Evolutionary conservation across 2,329 filamentous ascomycete species (phyloP).

Genomic region (Xylariaceae sp.): DNA sequence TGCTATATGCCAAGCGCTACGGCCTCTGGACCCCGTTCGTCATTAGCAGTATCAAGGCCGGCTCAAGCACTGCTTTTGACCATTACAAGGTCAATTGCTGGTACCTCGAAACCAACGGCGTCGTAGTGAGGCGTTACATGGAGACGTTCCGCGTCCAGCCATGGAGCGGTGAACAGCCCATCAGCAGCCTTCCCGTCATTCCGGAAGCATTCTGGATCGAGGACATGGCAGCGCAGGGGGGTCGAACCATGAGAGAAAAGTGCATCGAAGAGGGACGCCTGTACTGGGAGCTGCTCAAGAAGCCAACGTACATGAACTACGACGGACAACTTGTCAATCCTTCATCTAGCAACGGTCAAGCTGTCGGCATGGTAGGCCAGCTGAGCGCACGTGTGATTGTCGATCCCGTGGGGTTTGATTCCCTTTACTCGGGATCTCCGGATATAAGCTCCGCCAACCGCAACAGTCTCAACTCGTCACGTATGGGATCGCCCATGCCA

Average conservation of each 20-base stretch:
- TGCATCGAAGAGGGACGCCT: conserved; percentile 41
- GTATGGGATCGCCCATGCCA: conserved; percentile 10
- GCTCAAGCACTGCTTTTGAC: conserved; percentile 1
- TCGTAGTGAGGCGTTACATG: conserved; percentile 38
- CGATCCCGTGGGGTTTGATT: conserved; percentile 42
- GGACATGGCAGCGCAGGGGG: conserved; percentile 29
- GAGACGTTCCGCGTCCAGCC: conserved; percentile 33
- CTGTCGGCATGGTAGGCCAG: conserved; percentile 21
- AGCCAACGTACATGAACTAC: conserved; percentile 46
- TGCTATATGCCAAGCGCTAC: conserved; percentile 42
- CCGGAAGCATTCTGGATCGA: conserved; percentile 43
- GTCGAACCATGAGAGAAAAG: conserved; percentile 34
- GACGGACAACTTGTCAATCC: conserved; percentile 39
- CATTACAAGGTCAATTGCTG: conserved; percentile 35
- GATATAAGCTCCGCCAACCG: conserved; percentile 2
- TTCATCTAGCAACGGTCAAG: conserved; percentile 26
- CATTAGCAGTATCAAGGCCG: conserved; percentile 35
- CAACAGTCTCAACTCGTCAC: conserved; percentile 5
- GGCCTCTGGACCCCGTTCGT: conserved; percentile 42
- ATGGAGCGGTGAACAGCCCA: conserved; percentile 44
- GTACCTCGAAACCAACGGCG: conserved; percentile 36
- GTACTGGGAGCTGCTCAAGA: conserved; percentile 47
- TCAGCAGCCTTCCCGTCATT: conserved; percentile 40
- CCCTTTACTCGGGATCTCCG: conserved; percentile 27
- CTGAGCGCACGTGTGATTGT: conserved; percentile 43